Conservation (phyloP, 1,284 basidiomycete genomes). For the Boletellus dicymbophilus region DNA sequence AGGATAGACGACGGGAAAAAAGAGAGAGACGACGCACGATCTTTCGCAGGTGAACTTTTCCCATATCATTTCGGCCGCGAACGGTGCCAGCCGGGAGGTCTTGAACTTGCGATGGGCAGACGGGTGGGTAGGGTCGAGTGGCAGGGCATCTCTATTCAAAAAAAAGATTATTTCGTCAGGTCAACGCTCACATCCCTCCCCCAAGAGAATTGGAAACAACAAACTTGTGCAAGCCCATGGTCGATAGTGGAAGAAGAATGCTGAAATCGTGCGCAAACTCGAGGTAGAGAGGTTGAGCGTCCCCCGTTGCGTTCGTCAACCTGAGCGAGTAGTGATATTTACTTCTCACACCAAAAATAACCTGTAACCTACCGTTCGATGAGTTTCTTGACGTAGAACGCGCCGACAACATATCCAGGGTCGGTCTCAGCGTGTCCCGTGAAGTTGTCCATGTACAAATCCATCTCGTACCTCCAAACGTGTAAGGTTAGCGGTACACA, state of each 20-base stretch:
- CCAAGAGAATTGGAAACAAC: slow-evolving; percentile 18
- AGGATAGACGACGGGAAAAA: background rate
- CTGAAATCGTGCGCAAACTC: slow-evolving; percentile 53
- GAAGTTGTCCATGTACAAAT: slow-evolving; percentile 42
- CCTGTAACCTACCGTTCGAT: slow-evolving; percentile 37
- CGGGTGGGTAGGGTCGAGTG: slow-evolving; percentile 34
- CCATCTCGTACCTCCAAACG: slow-evolving; percentile 38
- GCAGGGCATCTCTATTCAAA: slow-evolving; percentile 31
- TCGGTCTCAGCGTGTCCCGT: slow-evolving; percentile 42
- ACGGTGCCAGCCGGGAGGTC: slow-evolving; percentile 44
- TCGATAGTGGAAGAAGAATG: slow-evolving; percentile 45
- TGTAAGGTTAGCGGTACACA: background rate
- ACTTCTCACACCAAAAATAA: background rate
- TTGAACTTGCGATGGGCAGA: slow-evolving; percentile 38
- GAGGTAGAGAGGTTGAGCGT: slow-evolving; percentile 39
- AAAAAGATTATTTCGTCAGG: background rate
- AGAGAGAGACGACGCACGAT: slow-evolving; percentile 25
- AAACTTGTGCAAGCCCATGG: slow-evolving; percentile 44
- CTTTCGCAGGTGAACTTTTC: slow-evolving; percentile 43
- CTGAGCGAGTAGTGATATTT: too few relatives aligned
- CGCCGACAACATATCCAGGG: slow-evolving; percentile 42
- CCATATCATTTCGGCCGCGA: slow-evolving; percentile 48
- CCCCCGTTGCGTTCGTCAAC: slow-evolving; percentile 36
- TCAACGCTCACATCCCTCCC: background rate
- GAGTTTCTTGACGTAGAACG: slow-evolving; percentile 44